These are phyloP conservation scores for Pholiota molesta DNA, from an alignment of 768 basidiomycete genomes.

Conservation along the genomic window DNA sequence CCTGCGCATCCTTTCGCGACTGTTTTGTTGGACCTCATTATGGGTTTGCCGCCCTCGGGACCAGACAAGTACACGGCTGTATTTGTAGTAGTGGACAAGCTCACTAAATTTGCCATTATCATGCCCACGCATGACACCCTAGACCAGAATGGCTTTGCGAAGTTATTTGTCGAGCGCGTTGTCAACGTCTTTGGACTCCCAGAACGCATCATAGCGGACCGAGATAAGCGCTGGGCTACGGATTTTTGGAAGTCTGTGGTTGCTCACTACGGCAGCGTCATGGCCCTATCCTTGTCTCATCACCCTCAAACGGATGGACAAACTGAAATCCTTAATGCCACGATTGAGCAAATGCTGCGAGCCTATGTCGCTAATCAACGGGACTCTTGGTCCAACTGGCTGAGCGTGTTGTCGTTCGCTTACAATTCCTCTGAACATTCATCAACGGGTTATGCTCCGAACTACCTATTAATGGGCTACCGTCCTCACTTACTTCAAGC, in stretches of 20 bases:
- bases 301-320: constrained; percentile 42
- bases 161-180: constrained; percentile 23
- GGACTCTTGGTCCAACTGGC: constrained; percentile 27
- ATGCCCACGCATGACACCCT: constrained; percentile 21
- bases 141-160: constrained; percentile 25
- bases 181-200: constrained; percentile 26
- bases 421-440: constrained; percentile 32
- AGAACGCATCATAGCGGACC: constrained; percentile 19
- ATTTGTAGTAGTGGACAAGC: constrained; percentile 26
- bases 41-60: constrained; percentile 21
- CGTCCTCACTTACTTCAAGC: constrained; percentile 15
- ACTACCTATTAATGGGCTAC: constrained; percentile 32
- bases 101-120: constrained; percentile 25
- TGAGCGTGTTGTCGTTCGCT: constrained; percentile 28
- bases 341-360: constrained; percentile 30
- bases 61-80: constrained; percentile 18
- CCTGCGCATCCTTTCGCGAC: constrained; percentile 23
- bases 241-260: constrained; percentile 31
- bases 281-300: constrained; percentile 31
- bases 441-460: constrained; percentile 27
- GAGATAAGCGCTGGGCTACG: constrained; percentile 23
- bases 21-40: constrained; percentile 25
- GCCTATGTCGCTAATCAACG: constrained; percentile 29
- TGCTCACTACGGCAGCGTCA: constrained; percentile 16
- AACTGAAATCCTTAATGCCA: constrained; percentile 31